phyloP scores from a whole-genome alignment of 148 eudicot genomes.

The Rhododendron ferrugineum region DNA sequence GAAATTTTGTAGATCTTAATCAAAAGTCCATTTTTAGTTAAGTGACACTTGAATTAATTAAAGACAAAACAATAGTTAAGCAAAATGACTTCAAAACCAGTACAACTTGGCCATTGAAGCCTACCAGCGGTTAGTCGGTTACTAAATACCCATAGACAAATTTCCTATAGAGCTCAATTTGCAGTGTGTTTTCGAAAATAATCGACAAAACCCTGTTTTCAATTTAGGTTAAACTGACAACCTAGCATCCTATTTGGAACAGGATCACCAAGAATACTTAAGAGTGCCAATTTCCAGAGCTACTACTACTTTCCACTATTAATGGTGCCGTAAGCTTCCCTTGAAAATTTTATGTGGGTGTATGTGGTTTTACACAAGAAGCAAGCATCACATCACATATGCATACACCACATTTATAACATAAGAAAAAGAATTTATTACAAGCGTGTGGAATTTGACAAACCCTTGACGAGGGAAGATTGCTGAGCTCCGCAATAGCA shows the following conservation, averaged over 20 bases:
- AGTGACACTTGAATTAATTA: neutral
- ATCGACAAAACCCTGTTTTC: neutral
- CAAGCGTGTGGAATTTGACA: neutral
- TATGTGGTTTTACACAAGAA: neutral
- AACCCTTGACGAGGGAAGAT: constrained; percentile 56
- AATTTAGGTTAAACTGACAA: neutral
- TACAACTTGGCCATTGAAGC: neutral
- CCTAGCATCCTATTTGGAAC: neutral
- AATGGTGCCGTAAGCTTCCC: neutral
- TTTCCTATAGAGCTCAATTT: neutral
- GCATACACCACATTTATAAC: neutral
- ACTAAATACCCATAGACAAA: neutral
- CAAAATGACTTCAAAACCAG: neutral
- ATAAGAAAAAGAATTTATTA: neutral
- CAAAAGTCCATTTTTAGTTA: neutral
- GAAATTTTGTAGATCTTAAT: neutral
- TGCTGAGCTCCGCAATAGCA: constrained; percentile 65
- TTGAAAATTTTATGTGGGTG: neutral
- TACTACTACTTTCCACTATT: neutral
- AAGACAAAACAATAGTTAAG: neutral
- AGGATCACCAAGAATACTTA: neutral
- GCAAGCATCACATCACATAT: neutral
- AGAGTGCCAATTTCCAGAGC: neutral
- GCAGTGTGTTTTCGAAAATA: neutral
- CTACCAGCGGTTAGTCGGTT: neutral